phyloP scores from a whole-genome alignment of 495 filamentous ascomycete species.

The Tuber magnatum region DNA sequence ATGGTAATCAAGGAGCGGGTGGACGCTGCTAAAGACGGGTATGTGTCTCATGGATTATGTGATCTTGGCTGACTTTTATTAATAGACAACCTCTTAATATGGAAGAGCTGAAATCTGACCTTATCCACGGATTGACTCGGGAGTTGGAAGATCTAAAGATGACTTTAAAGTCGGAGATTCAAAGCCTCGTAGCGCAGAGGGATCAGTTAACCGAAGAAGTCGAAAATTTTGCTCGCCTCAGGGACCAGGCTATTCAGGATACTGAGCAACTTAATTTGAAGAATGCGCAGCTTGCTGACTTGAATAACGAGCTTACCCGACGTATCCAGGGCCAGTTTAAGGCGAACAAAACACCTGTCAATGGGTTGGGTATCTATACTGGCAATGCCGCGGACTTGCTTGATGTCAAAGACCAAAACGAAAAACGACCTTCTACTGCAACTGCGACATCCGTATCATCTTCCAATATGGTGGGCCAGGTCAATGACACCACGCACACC shows the following conservation, averaged over 20 bases:
- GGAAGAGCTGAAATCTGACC: slow-evolving; percentile 70
- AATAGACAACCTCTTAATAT: slow-evolving; percentile 61
- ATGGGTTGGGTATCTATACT: slow-evolving; percentile 79
- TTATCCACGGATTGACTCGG: slow-evolving; percentile 79
- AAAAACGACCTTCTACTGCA: slow-evolving; percentile 32
- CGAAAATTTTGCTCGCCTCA: slow-evolving; percentile 64
- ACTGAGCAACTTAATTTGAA: slow-evolving; percentile 89
- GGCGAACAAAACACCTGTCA: slow-evolving; percentile 56
- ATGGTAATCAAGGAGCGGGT: slow-evolving; percentile 73
- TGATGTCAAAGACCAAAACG: slow-evolving; percentile 29
- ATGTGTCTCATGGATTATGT: slow-evolving; percentile 16
- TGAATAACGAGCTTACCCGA: slow-evolving; percentile 91
- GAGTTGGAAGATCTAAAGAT: slow-evolving; percentile 81
- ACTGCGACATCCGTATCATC: slow-evolving; percentile 25
- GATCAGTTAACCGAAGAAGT: slow-evolving; percentile 78
- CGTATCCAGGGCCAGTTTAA: slow-evolving; percentile 91
- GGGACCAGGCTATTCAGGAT: slow-evolving; percentile 87
- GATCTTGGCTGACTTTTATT: slow-evolving; percentile 12
- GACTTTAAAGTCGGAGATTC: slow-evolving; percentile 65
- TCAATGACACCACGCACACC: slow-evolving; percentile 14
- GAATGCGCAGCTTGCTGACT: slow-evolving; percentile 84
- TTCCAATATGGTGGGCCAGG: slow-evolving; percentile 19
- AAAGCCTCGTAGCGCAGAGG: slow-evolving; percentile 73
- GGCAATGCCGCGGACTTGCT: slow-evolving; percentile 32
- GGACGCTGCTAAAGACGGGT: slow-evolving; percentile 56